phyloP scores from a whole-genome alignment of 2,329 filamentous ascomycete species.

The Akanthomyces dipterigenus region DNA sequence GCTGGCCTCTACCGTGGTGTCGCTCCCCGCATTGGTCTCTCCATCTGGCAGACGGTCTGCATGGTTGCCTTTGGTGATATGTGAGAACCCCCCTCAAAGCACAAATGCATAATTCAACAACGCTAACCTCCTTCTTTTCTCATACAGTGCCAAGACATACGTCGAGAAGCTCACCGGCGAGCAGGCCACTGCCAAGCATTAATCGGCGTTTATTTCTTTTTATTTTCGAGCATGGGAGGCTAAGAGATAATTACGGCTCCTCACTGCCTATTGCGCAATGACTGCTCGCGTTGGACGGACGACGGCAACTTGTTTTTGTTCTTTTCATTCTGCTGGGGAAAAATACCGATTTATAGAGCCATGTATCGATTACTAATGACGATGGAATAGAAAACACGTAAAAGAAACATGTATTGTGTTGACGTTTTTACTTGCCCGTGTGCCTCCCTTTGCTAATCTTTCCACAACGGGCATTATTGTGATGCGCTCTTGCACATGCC shows the following conservation, averaged over 20 bases:
- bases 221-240: not conserved
- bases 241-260: not conserved
- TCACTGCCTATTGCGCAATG: not conserved
- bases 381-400: not conserved
- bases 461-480: too few relatives aligned
- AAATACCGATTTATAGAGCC: slow-evolving; percentile 5
- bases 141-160: slow-evolving; percentile 55
- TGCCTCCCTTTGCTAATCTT: not conserved
- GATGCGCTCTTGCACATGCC: too few relatives aligned
- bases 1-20: slow-evolving; percentile 95
- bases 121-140: slow-evolving; percentile 3
- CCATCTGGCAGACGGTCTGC: slow-evolving; percentile 98
- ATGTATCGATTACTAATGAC: slow-evolving; percentile 4
- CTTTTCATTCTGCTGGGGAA: not conserved
- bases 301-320: not conserved
- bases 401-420: not conserved
- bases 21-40: slow-evolving; percentile 84
- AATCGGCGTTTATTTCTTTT: slow-evolving; percentile 27
- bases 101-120: not conserved
- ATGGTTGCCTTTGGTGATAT: slow-evolving; percentile 99
- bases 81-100: slow-evolving; percentile 49
- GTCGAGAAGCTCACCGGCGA: slow-evolving; percentile 62
- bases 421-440: not conserved
- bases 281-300: not conserved
- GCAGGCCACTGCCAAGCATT: slow-evolving; percentile 60